Percentiles rank a stretch among this genome's conserved stretches.
These are phyloP conservation scores for Mycena belliarum DNA, from an alignment of 768 basidiomycete species.

Conservation along the genomic window DNA sequence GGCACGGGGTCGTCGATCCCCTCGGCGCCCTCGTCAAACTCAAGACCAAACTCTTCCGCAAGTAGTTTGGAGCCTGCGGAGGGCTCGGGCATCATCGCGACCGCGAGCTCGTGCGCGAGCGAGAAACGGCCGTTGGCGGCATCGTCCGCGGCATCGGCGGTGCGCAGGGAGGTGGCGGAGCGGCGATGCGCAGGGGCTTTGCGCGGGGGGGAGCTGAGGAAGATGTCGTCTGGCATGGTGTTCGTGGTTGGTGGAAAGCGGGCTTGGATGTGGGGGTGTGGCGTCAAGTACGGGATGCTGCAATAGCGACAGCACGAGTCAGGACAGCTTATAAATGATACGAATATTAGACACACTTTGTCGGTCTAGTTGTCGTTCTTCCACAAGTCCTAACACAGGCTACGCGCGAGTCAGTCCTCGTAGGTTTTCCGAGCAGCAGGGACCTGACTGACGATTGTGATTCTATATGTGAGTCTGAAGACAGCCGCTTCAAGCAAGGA, in stretches of 20 bases:
- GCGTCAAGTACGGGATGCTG: no score
- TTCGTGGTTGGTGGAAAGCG: not conserved
- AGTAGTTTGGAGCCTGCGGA: slow-evolving; percentile 73
- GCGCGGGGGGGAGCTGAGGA: slow-evolving; percentile 23
- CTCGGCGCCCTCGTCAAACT: slow-evolving; percentile 86
- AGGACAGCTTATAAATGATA: no score
- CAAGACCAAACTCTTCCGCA: slow-evolving; percentile 87
- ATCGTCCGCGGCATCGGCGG: slow-evolving; percentile 38
- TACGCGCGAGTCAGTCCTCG: no score
- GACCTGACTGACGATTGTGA: no score
- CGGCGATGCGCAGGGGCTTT: slow-evolving; percentile 35
- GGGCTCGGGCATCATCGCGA: slow-evolving; percentile 87
- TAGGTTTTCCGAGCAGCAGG: no score
- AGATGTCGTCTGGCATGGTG: slow-evolving; percentile 21
- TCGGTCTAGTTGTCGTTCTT: no score
- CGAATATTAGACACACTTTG: no score
- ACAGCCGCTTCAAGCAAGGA: no score
- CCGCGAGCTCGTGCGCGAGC: slow-evolving; percentile 84
- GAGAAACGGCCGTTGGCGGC: slow-evolving; percentile 56
- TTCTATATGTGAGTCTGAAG: no score
- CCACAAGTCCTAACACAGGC: no score
- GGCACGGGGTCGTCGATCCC: slow-evolving; percentile 59
- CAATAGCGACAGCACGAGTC: no score
- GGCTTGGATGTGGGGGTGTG: not conserved
- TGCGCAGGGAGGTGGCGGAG: slow-evolving; percentile 54